Evolutionary conservation across 2,329 filamentous ascomycete species (phyloP).

Genomic region (Exophiala sp.): DNA sequence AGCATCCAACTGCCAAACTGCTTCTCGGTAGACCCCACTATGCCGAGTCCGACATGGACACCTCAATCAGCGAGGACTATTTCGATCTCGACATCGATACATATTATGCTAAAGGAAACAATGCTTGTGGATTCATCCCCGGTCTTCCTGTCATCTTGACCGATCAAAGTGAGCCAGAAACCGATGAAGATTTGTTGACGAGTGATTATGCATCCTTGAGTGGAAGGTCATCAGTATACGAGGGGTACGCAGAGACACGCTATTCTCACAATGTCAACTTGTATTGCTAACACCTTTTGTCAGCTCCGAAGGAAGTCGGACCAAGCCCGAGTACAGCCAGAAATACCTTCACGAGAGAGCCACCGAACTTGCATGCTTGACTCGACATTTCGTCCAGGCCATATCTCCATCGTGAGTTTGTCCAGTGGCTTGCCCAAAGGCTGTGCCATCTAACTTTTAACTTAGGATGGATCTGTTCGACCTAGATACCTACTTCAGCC

Average conservation of each 20-base stretch:
- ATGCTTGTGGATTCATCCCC: conserved; percentile 27
- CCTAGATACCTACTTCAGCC: conserved; percentile 36
- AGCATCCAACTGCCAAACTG: conserved; percentile 22
- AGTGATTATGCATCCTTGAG: conserved; percentile 23
- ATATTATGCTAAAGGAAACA: conserved; percentile 27
- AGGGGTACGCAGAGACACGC: conserved; percentile 8
- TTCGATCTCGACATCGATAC: conserved; percentile 28
- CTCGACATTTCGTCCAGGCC: conserved; percentile 35
- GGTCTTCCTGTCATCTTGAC: conserved; percentile 26
- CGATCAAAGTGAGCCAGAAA: conserved; percentile 21
- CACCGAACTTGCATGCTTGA: conserved; percentile 36
- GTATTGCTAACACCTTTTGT: not conserved
- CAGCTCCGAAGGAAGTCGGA: conserved; percentile 18
- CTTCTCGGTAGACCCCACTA: conserved; percentile 21
- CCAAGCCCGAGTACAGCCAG: conserved; percentile 23
- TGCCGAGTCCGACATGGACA: conserved; percentile 21
- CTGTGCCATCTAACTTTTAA: conserved; percentile 1
- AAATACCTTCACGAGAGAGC: conserved; percentile 23
- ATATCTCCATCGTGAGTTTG: conserved; percentile 32
- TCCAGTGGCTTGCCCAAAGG: not conserved
- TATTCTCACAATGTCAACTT: not conserved
- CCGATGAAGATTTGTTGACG: conserved; percentile 23
- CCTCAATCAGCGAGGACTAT: conserved; percentile 24
- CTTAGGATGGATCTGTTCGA: conserved; percentile 39
- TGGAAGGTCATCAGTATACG: conserved; percentile 20